Base-by-base conservation (phyloP, 441 rosid genomes). In the Theobroma grandiflorum region DNA sequence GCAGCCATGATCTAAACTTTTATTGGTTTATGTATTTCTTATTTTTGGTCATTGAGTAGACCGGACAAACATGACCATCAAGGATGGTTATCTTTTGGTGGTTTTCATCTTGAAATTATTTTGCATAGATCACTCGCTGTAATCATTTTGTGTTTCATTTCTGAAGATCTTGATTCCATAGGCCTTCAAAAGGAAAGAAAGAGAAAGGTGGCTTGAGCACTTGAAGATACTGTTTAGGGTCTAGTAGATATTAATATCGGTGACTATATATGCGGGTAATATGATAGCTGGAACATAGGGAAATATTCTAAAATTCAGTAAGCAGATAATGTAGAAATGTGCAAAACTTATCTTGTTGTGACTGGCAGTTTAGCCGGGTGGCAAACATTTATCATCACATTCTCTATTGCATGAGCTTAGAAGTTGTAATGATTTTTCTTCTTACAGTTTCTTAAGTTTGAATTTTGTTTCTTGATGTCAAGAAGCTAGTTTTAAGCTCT, bases 401-500 rank as follows among this genome's bases (percentile, higher is more conserved):
- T 74, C 16, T 45, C 15, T 42, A 42, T 74, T 8, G 26, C 4
- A 20, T 72, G 57, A 43, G 57, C 57, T 43, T 9, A 57, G 15
- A 43, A 20, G 66, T 58, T 74, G 15, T 42, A 26, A 22, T 61
- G 53, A 7, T 22, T 61, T 62, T 26, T 61, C 15, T 37, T 31
- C 42, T 61, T 15, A 15, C 10, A 43, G 37, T 47, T 31, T 73
- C 37, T 35, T 45, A 35, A 59, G 31, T 33, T 63, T 18, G 16
- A 6, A 31, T 64, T 62, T 69, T 77, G 58, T 58, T 74, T 40
- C 52, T 65, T 70, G 49, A 42, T 53, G 45, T 35, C 40, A 40
- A 18, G 73, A 69, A 57, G 76, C 59, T 82, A 67, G 71, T 37
- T 53, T 76, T 67, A 45, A 50, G 43, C 72, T 59, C 12, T 50